Base-by-base conservation (phyloP, 306 rosid genomes). In the Cucumis cinereus region DNA sequence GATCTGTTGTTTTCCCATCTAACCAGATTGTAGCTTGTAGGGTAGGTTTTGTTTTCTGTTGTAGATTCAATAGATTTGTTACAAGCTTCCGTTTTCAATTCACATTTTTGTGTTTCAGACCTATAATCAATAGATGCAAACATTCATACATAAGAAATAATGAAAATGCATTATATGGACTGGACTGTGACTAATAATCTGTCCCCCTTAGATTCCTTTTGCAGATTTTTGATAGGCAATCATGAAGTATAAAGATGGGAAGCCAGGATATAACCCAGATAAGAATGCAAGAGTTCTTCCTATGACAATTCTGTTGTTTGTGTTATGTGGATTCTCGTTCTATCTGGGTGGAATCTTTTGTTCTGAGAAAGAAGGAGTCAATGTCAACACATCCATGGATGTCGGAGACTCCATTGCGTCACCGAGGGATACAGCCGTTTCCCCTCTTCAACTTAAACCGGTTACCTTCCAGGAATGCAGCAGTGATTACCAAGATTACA, bases 181-280 rank as follows among this genome's bases (percentile, higher is more conserved):
- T 33, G 22, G 60, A 35, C 72, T 16, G 8, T 57, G 20, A 69
- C 49, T 58, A 12, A 30, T 10, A 49, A 12, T 30, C 19, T 49
- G 17, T 62, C 77, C 52, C 52, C 71, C 35, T 69, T 79, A 35
- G 54, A 15, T 83, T 58, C 77, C 3, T 58, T 36, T 43, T 79
- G 86, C 92, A 89, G 98, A 84, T 79, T 78, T 83, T 77, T 82
- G 53, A 78, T 76, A 41, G 49, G 67, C 58, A 50, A 89, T 24
- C 82, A 95, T 95, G 99, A 95, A 92, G 88, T 80, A 90, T 79
- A 92, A 92, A 84, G 99, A 95, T 81, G 96, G 93, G 62, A 95
- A 95, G 86, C 92, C 89, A 62, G 85, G 82, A 57, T 30, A 69
- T 74, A 85, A 63, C 3, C 80, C 85, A 43, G 92, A 91, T 23